Evolutionary conservation across 2,329 filamentous ascomycete species (phyloP).

Genomic region (Incumbomyces lentus): DNA sequence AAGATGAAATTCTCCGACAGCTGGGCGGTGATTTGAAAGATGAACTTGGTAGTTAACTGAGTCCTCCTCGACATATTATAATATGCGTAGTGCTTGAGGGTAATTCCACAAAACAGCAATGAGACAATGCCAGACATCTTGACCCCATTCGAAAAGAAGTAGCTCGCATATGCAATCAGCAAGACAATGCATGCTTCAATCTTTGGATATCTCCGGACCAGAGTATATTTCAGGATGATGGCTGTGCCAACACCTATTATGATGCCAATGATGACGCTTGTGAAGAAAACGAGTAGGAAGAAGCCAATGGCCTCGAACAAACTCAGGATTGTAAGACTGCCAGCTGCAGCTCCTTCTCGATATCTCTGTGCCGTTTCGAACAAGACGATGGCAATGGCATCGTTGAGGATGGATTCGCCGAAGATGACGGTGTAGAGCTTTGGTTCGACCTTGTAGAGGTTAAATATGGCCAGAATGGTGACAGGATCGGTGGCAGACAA

Average conservation of each 20-base stretch:
- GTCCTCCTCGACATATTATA: slow-evolving; percentile 99
- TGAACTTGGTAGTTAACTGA: slow-evolving; percentile 93
- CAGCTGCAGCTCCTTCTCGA: slow-evolving; percentile 59
- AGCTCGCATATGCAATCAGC: slow-evolving; percentile 88
- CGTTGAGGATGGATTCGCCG: slow-evolving; percentile 94
- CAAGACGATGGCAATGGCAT: slow-evolving; percentile 95
- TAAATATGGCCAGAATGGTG: slow-evolving; percentile 97
- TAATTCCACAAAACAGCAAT: slow-evolving; percentile 92
- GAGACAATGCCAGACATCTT: slow-evolving; percentile 97
- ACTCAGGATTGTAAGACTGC: slow-evolving; percentile 65
- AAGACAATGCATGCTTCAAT: slow-evolving; percentile 94
- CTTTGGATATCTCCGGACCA: slow-evolving; percentile 83
- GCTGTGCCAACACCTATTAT: slow-evolving; percentile 79
- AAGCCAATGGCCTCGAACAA: slow-evolving; percentile 86
- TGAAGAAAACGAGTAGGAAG: slow-evolving; percentile 93
- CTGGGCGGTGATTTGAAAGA: slow-evolving; percentile 90
- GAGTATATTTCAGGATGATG: slow-evolving; percentile 84
- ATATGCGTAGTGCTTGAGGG: slow-evolving; percentile 96
- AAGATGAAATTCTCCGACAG: slow-evolving; percentile 99
- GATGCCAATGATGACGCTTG: slow-evolving; percentile 80
- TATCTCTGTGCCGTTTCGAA: slow-evolving; percentile 97
- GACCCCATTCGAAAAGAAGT: slow-evolving; percentile 94
- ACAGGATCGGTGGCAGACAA: slow-evolving; percentile 95
- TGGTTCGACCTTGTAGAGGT: slow-evolving; percentile 96
- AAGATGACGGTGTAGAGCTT: slow-evolving; percentile 99